These are phyloP conservation scores for Aspergillus brasiliensis DNA, from an alignment of 2,329 filamentous ascomycete genomes.

Conservation along the genomic window DNA sequence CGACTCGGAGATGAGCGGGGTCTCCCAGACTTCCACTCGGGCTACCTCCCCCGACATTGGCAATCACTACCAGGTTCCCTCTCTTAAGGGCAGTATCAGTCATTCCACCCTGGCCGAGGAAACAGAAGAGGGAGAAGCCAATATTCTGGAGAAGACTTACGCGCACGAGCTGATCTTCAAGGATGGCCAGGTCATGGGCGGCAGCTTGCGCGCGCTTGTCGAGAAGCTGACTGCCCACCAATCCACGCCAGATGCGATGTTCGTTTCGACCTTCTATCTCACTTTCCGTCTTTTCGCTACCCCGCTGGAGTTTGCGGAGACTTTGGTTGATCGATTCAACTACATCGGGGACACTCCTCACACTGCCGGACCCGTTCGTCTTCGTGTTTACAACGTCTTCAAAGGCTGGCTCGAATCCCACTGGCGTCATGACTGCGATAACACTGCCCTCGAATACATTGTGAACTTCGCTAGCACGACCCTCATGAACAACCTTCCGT, in stretches of 20 bases:
- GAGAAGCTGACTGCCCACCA: constrained; percentile 92
- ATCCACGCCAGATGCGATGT: constrained; percentile 85
- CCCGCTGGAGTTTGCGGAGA: constrained; percentile 74
- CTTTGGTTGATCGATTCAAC: constrained; percentile 87
- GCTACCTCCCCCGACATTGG: constrained; percentile 80
- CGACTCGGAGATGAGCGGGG: constrained; percentile 76
- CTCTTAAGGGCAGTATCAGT: constrained; percentile 69
- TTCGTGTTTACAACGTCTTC: constrained; percentile 94
- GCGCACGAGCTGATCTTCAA: constrained; percentile 93
- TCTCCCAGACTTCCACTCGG: constrained; percentile 81
- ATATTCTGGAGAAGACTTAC: constrained; percentile 86
- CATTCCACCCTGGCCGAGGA: constrained; percentile 70
- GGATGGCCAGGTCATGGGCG: constrained; percentile 91
- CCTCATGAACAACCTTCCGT: constrained; percentile 68
- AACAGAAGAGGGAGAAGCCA: constrained; percentile 75
- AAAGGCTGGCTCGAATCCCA: constrained; percentile 97
- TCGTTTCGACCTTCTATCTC: constrained; percentile 92
- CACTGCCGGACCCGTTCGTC: constrained; percentile 75
- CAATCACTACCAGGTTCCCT: constrained; percentile 59
- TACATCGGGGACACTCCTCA: constrained; percentile 79
- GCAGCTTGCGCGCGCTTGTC: constrained; percentile 86
- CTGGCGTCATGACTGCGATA: constrained; percentile 83
- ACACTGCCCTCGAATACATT: constrained; percentile 73
- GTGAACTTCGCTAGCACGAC: constrained; percentile 76
- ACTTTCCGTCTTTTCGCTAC: constrained; percentile 93